A percentile compares a stretch with the other conserved stretches of the same genome.
phyloP scores from a whole-genome alignment of 1,284 basidiomycete genomes.

The Apiotrichum akiyoshidainum region DNA sequence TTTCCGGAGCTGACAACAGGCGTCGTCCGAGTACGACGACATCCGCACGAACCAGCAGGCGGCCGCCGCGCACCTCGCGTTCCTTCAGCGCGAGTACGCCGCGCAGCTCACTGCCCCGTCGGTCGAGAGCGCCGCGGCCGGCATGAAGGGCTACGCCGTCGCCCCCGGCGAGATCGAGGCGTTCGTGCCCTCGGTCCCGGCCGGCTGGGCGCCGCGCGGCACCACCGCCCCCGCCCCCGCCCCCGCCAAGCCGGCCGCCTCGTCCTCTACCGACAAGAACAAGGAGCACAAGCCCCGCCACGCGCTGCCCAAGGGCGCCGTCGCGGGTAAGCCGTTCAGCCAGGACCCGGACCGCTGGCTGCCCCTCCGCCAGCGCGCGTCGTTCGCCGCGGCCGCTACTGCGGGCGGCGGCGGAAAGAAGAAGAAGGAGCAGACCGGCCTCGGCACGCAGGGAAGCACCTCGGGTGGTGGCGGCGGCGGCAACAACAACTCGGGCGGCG shows the following conservation, averaged over 20 bases:
- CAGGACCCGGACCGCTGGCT: slow-evolving; percentile 51
- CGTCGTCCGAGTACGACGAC: slow-evolving; percentile 80
- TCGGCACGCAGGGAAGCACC: slow-evolving; percentile 17
- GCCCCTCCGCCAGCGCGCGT: slow-evolving; percentile 42
- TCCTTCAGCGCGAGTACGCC: slow-evolving; percentile 67
- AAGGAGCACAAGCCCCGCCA: slow-evolving; percentile 37
- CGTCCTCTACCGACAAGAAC: slow-evolving; percentile 6
- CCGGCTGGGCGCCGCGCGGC: slow-evolving; percentile 36
- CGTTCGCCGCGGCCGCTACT: slow-evolving; percentile 26
- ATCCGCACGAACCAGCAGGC: slow-evolving; percentile 77
- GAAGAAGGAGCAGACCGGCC: slow-evolving; percentile 31
- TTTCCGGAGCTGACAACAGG: slow-evolving; percentile 51
- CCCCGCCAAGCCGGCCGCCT: slow-evolving; percentile 6
- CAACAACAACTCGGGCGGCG: slow-evolving; percentile 2
- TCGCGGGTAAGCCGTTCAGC: slow-evolving; percentile 33
- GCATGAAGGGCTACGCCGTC: slow-evolving; percentile 20
- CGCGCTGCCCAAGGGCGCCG: slow-evolving; percentile 46
- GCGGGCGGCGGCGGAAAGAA: slow-evolving; percentile 31
- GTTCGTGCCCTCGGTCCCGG: slow-evolving; percentile 39
- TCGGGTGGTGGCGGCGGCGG: slow-evolving; percentile 9
- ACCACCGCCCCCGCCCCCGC: slow-evolving; percentile 6
- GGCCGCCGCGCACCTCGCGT: slow-evolving; percentile 72
- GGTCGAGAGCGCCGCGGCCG: slow-evolving; percentile 14
- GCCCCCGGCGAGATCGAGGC: slow-evolving; percentile 37
- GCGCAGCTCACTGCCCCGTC: slow-evolving; percentile 43